Evolutionary conservation across 2,329 filamentous ascomycete genomes (phyloP).

Genomic region (Lachnum nothofagi): DNA sequence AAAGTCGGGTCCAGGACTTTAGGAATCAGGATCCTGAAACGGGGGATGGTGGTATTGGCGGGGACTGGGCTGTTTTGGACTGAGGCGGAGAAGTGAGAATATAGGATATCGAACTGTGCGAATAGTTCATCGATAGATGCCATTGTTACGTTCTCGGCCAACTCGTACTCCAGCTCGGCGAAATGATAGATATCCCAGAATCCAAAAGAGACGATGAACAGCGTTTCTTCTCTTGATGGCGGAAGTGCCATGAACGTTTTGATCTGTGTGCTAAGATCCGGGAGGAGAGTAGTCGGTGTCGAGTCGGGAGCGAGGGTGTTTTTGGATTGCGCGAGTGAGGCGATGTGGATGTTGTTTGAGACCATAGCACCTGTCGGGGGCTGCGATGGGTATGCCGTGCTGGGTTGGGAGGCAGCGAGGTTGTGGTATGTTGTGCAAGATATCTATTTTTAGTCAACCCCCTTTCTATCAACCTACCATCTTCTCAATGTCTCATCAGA

Average conservation of each 20-base stretch:
- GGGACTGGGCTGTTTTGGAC: conserved; percentile 1
- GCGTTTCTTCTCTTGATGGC: conserved; percentile 17
- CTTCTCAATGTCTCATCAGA: no score
- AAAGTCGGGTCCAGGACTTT: conserved; percentile 50
- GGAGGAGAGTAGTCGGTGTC: conserved; percentile 14
- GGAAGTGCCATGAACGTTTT: conserved; percentile 25
- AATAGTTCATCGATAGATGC: conserved; percentile 24
- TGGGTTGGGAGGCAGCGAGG: conserved; percentile 27
- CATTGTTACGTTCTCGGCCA: conserved; percentile 18
- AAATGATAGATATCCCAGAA: conserved; percentile 33
- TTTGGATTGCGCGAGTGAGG: conserved; percentile 2
- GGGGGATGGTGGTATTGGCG: conserved; percentile 5
- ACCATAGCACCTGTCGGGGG: conserved; percentile 25
- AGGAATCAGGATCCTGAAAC: conserved; percentile 49
- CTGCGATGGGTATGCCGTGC: conserved; percentile 14
- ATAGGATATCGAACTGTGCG: conserved; percentile 27
- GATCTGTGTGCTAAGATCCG: conserved; percentile 29
- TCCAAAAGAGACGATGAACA: conserved; percentile 31
- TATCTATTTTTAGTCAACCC: conserved; percentile 21
- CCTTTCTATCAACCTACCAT: not conserved
- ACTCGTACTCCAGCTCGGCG: conserved; percentile 17
- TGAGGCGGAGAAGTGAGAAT: conserved; percentile 16
- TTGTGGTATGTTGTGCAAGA: conserved; percentile 28
- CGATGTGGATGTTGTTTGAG: conserved; percentile 22
- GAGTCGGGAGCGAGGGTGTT: not conserved